A percentile compares a stretch with the other conserved stretches of the same genome.
These are phyloP conservation scores for Colletotrichum magnum DNA, from an alignment of 2,329 filamentous ascomycete species.

Conservation along the genomic window DNA sequence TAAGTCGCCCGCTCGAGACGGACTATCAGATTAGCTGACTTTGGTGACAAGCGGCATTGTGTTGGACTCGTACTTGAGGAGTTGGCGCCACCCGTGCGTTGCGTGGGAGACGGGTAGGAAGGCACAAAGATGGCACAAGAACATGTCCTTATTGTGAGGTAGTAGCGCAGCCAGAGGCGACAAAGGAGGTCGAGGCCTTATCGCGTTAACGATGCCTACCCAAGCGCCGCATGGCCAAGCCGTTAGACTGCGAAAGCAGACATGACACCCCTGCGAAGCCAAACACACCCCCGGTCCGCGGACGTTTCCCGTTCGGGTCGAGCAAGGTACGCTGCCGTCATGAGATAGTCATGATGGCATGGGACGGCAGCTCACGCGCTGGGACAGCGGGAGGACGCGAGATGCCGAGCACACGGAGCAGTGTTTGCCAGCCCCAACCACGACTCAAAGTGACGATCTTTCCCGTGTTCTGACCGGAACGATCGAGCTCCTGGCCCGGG, in stretches of 20 bases:
- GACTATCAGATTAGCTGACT: conserved; percentile 29
- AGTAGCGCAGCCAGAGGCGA: conserved; percentile 24
- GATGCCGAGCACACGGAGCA: background rate
- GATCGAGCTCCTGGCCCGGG: background rate
- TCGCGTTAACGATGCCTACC: conserved; percentile 25
- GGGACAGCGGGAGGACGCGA: background rate
- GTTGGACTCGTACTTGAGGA: conserved; percentile 16
- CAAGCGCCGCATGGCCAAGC: conserved; percentile 38
- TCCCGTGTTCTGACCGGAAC: background rate
- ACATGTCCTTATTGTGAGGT: conserved; percentile 29
- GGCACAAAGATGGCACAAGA: conserved; percentile 28
- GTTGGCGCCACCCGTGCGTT: conserved; percentile 38
- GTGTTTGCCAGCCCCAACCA: background rate
- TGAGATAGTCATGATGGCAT: conserved; percentile 1
- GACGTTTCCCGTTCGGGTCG: conserved; percentile 10
- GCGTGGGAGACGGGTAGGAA: conserved; percentile 23
- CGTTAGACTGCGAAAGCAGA: conserved; percentile 32
- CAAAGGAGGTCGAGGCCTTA: conserved; percentile 33
- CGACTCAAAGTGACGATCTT: background rate
- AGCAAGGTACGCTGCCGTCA: background rate
- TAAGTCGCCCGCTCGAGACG: conserved; percentile 28
- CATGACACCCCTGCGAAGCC: conserved; percentile 24
- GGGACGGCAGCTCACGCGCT: background rate
- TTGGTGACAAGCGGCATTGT: conserved; percentile 37
- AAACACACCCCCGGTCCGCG: conserved; percentile 2